These are phyloP conservation scores for Rhodotorula graminis DNA, from an alignment of 768 basidiomycete species.

Conservation along the genomic window DNA sequence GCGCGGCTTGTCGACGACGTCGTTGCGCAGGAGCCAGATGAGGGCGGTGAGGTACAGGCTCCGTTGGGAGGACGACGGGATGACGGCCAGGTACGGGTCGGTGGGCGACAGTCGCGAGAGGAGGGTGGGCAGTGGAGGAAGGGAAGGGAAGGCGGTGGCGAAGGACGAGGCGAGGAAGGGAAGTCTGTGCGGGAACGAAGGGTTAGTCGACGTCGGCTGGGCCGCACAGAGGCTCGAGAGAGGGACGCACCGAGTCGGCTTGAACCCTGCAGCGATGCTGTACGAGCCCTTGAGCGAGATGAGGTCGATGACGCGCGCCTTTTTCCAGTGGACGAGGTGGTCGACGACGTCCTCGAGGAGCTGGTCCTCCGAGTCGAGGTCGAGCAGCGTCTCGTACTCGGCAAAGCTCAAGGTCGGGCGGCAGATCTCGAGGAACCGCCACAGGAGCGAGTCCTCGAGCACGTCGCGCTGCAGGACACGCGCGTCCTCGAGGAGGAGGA, in stretches of 20 bases:
- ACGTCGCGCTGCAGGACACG: conserved; percentile 61
- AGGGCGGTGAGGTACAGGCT: conserved; percentile 74
- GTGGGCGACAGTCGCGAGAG: conserved; percentile 70
- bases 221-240: conserved; percentile 44
- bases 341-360: conserved; percentile 59
- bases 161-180: conserved; percentile 50
- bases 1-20: conserved; percentile 77
- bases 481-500: conserved; percentile 65
- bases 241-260: conserved; percentile 42
- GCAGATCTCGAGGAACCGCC: conserved; percentile 63
- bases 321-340: conserved; percentile 82
- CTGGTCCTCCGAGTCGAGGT: conserved; percentile 68
- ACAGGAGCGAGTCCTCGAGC: conserved; percentile 43
- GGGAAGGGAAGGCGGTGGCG: conserved; percentile 57
- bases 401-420: conserved; percentile 62
- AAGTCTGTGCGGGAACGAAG: neutral
- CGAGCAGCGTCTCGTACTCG: conserved; percentile 72
- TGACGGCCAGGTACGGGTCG: conserved; percentile 67
- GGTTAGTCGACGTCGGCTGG: neutral
- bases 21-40: conserved; percentile 82
- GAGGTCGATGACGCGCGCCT: conserved; percentile 82
- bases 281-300: conserved; percentile 80
- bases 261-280: conserved; percentile 62
- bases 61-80: conserved; percentile 59
- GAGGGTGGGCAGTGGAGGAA: conserved; percentile 69